Evolutionary conservation across 768 basidiomycete species (phyloP).

Genomic region (Leccinum imitatum): DNA sequence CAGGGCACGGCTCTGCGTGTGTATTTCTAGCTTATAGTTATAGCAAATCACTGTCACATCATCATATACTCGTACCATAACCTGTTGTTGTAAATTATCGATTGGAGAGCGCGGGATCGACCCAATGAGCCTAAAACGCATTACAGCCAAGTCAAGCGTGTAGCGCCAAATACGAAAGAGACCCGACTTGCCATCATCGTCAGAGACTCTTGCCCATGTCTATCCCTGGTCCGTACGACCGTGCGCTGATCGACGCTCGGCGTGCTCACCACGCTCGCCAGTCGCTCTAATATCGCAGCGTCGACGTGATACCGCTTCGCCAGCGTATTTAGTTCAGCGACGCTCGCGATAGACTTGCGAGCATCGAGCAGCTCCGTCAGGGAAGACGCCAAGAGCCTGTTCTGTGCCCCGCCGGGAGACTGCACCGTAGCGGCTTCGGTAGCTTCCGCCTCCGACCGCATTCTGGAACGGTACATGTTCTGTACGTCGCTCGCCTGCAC

Average conservation of each 20-base stretch:
- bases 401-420: constrained; percentile 34
- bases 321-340: constrained; percentile 46
- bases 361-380: constrained; percentile 62
- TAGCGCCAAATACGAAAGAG: not conserved
- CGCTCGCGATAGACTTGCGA: constrained; percentile 48
- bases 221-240: constrained; percentile 42
- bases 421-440: constrained; percentile 26
- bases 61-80: constrained; percentile 3
- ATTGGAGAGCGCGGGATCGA: constrained; percentile 14
- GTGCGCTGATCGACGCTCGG: constrained; percentile 57
- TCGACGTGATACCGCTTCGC: constrained; percentile 59
- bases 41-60: not conserved
- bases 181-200: constrained; percentile 47
- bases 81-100: not conserved
- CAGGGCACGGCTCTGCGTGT: constrained; percentile 57
- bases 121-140: constrained; percentile 27
- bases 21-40: constrained; percentile 48
- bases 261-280: constrained; percentile 59
- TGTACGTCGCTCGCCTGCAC: constrained; percentile 31
- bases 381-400: constrained; percentile 52
- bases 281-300: constrained; percentile 44
- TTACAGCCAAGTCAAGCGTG: not conserved
- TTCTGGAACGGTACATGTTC: constrained; percentile 52
- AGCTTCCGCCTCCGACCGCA: constrained; percentile 56
- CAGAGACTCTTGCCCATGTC: constrained; percentile 55